Evolutionary conservation across 768 basidiomycete genomes (phyloP), one percentile per base, ranked within the genome.

Genomic region (Termitomyces heimii): DNA sequence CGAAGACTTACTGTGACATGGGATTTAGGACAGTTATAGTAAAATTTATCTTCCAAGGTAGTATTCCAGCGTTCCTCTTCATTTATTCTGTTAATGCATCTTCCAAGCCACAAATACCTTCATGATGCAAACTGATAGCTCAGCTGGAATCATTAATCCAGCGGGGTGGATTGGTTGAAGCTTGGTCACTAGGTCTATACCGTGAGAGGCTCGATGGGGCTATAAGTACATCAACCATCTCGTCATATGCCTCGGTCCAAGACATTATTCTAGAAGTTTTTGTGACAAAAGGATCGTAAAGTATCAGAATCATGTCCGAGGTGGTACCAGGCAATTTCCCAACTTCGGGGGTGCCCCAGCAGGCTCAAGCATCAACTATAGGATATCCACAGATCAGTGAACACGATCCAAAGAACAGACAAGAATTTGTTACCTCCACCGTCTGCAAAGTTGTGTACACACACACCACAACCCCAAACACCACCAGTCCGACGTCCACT

Each of bases 371-470:
- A 52, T 52, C 12, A 52, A 37, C 51, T 52, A 29, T 39, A 40
- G 16, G 13, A 28, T 37, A 9, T 26, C 10, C 26, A 28, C 12
- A 20, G 8, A 28, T 52, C 37, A 52, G 18, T 5, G 5, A 39
- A 52, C 12, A 7, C 16, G 10, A 20, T 1, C n/a, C 28, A 10
- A 29, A 26, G 7, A 6, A 3, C 10, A 29, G n/a, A 29, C 13
- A 2, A 14, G 2, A 40, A 4, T 3, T 39, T 26, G 24, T 26
- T 63, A 87, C 90, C 75, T 76, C 74, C 63, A 94, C 63, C 0
- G 93, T 96, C 71, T 93, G 90, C 1, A 73, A 63, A 8, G 90
- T 91, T 18, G 94, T 95, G 70, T 91, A 98, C 18, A 79, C 70
- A 51, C 88, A 85, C 10, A 84, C 91, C 14, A 77, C 54, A 51